phyloP scores from a whole-genome alignment of 164 flowering plant genomes.

The Vitis labrusca region DNA sequence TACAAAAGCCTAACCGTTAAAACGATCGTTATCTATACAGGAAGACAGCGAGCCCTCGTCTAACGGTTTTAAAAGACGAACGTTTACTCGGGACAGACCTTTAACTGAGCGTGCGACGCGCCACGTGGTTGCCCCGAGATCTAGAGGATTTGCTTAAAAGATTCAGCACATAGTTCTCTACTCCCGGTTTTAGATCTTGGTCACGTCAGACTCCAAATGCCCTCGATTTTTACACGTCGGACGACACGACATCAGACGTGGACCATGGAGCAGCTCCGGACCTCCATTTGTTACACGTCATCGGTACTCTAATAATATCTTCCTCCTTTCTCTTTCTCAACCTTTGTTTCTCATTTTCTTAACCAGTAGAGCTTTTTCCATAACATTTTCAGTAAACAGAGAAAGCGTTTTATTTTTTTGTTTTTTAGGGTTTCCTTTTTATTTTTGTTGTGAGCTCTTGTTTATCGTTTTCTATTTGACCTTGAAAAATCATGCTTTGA shows the following conservation, averaged over 20 bases:
- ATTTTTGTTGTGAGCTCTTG: not conserved
- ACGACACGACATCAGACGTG: constrained; percentile 14
- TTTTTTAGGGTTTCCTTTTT: no score
- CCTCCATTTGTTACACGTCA: constrained; percentile 43
- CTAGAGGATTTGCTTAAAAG: constrained; percentile 19
- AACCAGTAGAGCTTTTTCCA: constrained; percentile 3
- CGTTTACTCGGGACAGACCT: not conserved
- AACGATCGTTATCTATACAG: not conserved
- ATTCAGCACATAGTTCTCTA: constrained; percentile 17
- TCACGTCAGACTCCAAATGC: constrained; percentile 22
- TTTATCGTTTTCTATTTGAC: not conserved
- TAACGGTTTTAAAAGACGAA: not conserved
- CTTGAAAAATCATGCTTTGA: constrained; percentile 11
- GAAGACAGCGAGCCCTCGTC: no score
- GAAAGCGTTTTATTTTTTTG: no score
- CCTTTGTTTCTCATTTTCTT: not conserved
- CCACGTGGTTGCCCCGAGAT: constrained; percentile 20
- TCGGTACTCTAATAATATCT: constrained; percentile 26
- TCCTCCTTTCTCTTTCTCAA: constrained; percentile 14
- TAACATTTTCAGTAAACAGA: not conserved
- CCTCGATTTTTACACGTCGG: constrained; percentile 9
- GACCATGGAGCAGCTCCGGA: constrained; percentile 9
- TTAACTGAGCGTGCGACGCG: not conserved
- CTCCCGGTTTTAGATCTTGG: constrained; percentile 34
- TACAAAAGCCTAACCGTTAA: not conserved